phyloP scores from a whole-genome alignment of 2,329 filamentous ascomycete genomes.

The Talaromyces sp. region DNA sequence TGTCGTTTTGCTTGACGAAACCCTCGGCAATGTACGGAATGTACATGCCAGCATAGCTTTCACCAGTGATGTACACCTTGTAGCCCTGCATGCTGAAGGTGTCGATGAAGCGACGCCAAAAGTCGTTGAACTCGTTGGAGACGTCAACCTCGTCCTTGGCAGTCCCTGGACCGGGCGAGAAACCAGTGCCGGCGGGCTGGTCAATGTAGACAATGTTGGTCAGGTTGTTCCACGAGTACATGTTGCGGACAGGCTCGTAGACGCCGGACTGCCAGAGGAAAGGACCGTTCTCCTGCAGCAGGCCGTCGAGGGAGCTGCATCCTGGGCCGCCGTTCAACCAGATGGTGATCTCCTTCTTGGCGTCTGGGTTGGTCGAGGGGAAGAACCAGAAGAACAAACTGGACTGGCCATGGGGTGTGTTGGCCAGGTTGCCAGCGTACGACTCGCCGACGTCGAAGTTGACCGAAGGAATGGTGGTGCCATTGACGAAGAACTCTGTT shows the following conservation, averaged over 20 bases:
- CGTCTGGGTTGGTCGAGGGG: conserved; percentile 37
- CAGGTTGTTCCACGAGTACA: conserved; percentile 55
- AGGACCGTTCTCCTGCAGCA: conserved; percentile 41
- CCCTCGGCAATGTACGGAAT: conserved; percentile 68
- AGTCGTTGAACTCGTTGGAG: conserved; percentile 69
- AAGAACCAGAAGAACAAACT: conserved; percentile 66
- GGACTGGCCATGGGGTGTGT: conserved; percentile 46
- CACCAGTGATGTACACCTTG: conserved; percentile 69
- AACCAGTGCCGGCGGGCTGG: conserved; percentile 57
- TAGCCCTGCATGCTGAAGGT: conserved; percentile 63
- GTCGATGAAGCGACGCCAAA: conserved; percentile 46
- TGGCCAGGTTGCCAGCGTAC: conserved; percentile 54
- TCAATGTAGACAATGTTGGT: conserved; percentile 66
- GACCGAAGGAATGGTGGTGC: conserved; percentile 11
- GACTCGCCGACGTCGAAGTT: conserved; percentile 30
- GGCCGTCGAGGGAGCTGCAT: conserved; percentile 35
- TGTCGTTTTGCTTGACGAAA: conserved; percentile 65
- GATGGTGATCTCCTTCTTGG: conserved; percentile 34
- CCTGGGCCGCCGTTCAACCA: conserved; percentile 48
- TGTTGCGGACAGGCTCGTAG: conserved; percentile 43
- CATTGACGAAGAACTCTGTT: conserved; percentile 9
- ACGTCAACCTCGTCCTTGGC: conserved; percentile 64
- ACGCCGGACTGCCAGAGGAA: conserved; percentile 39
- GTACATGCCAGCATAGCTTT: conserved; percentile 64
- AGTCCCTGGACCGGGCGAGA: conserved; percentile 58